phyloP scores from a whole-genome alignment of 495 filamentous ascomycete species.

The Talaromyces proteolyticus region DNA sequence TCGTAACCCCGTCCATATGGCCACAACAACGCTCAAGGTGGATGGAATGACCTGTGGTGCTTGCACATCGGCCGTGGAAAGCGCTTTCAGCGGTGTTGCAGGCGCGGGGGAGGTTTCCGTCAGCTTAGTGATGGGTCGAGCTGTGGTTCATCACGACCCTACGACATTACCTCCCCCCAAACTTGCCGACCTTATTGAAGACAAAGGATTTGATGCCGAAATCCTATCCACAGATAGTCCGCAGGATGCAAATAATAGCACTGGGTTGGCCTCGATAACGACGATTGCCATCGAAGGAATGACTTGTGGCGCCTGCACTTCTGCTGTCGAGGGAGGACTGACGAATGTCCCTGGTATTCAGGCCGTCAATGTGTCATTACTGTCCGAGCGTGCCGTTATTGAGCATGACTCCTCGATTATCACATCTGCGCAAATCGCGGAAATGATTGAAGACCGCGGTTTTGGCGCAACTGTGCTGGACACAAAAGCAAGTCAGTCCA shows the following conservation, averaged over 20 bases:
- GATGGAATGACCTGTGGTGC: conserved; percentile 94
- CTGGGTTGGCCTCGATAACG: conserved; percentile 52
- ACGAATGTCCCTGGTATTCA: conserved; percentile 64
- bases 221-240: conserved; percentile 77
- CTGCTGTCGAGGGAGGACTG: conserved; percentile 80
- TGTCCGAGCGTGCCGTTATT: conserved; percentile 62
- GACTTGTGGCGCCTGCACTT: conserved; percentile 95
- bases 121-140: conserved; percentile 86
- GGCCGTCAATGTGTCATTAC: conserved; percentile 82
- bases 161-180: conserved; percentile 62
- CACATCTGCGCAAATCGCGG: conserved; percentile 66
- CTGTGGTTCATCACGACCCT: conserved; percentile 85
- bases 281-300: conserved; percentile 92
- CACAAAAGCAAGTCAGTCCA: conserved; percentile 20
- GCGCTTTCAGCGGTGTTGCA: conserved; percentile 71
- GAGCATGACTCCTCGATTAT: conserved; percentile 68
- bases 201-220: conserved; percentile 89
- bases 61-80: conserved; percentile 83
- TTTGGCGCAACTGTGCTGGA: conserved; percentile 81
- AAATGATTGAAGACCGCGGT: conserved; percentile 85
- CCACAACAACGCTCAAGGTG: conserved; percentile 84
- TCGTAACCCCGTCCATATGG: too few relatives aligned
- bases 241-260: conserved; percentile 25
- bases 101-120: conserved; percentile 82
- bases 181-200: conserved; percentile 83